Percentiles rank a stretch among this genome's conserved stretches.
Conservation (phyloP, 768 basidiomycete genomes). For the Tubosaeta sp. region DNA sequence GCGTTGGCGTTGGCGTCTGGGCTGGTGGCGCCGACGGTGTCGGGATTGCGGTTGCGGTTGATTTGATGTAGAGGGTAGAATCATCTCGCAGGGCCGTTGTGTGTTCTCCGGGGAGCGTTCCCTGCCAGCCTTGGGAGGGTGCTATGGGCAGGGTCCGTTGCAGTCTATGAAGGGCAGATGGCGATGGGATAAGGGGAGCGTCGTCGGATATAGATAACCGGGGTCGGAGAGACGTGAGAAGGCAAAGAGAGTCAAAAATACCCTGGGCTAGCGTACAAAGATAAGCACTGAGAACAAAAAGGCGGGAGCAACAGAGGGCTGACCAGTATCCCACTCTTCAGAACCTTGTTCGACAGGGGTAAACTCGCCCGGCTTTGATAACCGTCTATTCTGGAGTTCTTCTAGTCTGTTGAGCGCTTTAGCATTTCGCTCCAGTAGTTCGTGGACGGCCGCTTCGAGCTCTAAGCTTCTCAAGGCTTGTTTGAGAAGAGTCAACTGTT, state of each 20-base stretch:
- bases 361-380: constrained; percentile 44
- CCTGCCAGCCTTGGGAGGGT: constrained; percentile 66
- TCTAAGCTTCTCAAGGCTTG: constrained; percentile 56
- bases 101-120: constrained; percentile 58
- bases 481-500: constrained; percentile 56
- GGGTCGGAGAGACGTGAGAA: constrained; percentile 70
- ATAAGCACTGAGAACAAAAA: constrained; percentile 7
- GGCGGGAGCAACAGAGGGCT: constrained; percentile 22
- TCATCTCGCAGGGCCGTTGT: constrained; percentile 68
- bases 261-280: constrained; percentile 53
- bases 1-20: constrained; percentile 31
- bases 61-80: constrained; percentile 63
- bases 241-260: constrained; percentile 63
- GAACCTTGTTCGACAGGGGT: constrained; percentile 57
- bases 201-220: constrained; percentile 42
- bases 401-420: constrained; percentile 60
- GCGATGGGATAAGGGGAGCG: constrained; percentile 55
- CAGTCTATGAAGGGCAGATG: constrained; percentile 62
- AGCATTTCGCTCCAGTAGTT: constrained; percentile 62
- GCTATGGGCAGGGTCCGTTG: constrained; percentile 63
- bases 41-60: constrained; percentile 35
- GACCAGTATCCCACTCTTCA: constrained; percentile 83
- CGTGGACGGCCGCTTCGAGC: constrained; percentile 65
- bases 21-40: constrained; percentile 32
- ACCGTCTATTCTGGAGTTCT: constrained; percentile 57